Percentiles rank a stretch among this genome's conserved stretches.
These are phyloP conservation scores for Ustilago loliicola DNA, from an alignment of 1,284 basidiomycete species.

Conservation along the genomic window DNA sequence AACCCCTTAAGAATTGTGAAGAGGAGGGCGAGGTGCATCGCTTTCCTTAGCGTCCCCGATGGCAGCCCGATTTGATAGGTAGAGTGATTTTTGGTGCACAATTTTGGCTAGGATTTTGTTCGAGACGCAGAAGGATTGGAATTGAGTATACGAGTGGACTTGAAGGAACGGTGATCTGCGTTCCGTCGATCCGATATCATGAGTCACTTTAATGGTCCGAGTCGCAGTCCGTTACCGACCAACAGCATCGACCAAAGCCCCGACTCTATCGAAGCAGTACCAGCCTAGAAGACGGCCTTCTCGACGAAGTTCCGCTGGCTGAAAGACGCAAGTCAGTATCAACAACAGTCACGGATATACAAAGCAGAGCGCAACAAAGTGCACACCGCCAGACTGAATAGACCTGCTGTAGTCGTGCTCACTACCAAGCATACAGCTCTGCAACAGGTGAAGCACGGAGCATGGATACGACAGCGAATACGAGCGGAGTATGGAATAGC, in stretches of 20 bases:
- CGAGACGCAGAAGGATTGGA: no score
- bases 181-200: neutral
- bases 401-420: no score
- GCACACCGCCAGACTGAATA: no score
- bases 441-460: no score
- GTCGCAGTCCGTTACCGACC: neutral
- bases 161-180: neutral
- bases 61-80: conserved; percentile 1
- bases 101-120: neutral
- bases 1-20: conserved; percentile 11
- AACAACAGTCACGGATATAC: no score
- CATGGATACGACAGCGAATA: neutral
- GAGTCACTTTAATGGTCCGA: neutral
- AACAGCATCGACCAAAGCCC: neutral
- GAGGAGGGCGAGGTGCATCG: conserved; percentile 4
- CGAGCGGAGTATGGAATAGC: neutral
- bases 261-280: no score
- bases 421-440: no score
- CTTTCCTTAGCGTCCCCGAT: neutral
- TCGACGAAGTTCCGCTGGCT: no score
- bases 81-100: neutral
- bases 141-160: neutral
- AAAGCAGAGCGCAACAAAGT: no score
- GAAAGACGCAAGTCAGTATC: no score
- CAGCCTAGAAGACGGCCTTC: no score